A percentile compares a stretch with the other conserved stretches of the same genome.
Evolutionary conservation across 495 filamentous ascomycete species (phyloP).

Genomic region (Xylaria intraflava): DNA sequence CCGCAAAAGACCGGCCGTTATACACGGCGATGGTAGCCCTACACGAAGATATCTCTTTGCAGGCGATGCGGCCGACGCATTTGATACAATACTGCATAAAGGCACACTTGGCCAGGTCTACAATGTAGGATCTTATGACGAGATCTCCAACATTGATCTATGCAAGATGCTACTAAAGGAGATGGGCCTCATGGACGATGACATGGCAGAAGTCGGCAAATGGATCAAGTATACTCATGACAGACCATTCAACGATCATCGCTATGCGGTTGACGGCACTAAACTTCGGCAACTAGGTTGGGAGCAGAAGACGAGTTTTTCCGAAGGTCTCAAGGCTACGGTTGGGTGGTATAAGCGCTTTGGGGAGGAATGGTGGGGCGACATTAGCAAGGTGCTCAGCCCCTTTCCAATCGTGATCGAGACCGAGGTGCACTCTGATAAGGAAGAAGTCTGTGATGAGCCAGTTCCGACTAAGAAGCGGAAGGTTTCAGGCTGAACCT

Average conservation of each 20-base stretch:
- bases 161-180: constrained; percentile 51
- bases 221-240: constrained; percentile 62
- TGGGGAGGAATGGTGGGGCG: constrained; percentile 63
- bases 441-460: constrained; percentile 42
- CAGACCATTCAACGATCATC: constrained; percentile 65
- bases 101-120: constrained; percentile 61
- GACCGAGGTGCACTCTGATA: constrained; percentile 41
- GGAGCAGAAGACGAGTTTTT: constrained; percentile 55
- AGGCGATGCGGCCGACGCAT: constrained; percentile 67
- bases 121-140: constrained; percentile 64
- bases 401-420: constrained; percentile 53
- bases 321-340: constrained; percentile 55
- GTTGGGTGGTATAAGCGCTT: constrained; percentile 64
- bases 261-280: constrained; percentile 60
- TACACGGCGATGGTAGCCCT: constrained; percentile 64
- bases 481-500: constrained; percentile 46
- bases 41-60: constrained; percentile 65
- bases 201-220: constrained; percentile 37
- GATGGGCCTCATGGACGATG: constrained; percentile 39
- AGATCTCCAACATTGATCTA: constrained; percentile 57
- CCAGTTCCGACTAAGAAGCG: constrained; percentile 30
- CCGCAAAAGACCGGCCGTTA: constrained; percentile 48
- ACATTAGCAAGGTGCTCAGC: constrained; percentile 57
- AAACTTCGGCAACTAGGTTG: constrained; percentile 62
- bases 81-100: constrained; percentile 70